Conservation (phyloP, 1,284 basidiomycete genomes). For the Gomphus sp. region DNA sequence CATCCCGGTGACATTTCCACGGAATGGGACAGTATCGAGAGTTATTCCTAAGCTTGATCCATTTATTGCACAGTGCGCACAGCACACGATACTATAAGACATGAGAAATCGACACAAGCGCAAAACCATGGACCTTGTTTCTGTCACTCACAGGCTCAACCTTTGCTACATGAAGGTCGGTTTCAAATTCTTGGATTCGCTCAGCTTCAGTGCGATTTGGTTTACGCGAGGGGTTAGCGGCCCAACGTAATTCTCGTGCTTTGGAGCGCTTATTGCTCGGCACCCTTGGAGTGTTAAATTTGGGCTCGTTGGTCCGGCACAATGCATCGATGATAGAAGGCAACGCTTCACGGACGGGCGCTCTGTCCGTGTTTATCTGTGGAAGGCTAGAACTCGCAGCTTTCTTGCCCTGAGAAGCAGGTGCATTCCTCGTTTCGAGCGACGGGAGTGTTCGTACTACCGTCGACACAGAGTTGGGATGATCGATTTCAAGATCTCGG, state of each 20-base stretch:
- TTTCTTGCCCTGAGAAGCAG: not conserved
- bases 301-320: not conserved
- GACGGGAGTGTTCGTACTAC: not conserved
- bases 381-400: not conserved
- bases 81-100: conserved; percentile 43
- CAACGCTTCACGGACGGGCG: no score
- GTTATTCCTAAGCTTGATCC: conserved; percentile 72
- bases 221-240: not conserved
- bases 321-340: not conserved
- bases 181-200: conserved; percentile 61
- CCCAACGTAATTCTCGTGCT: not conserved
- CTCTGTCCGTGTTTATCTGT: not conserved
- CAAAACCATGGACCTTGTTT: not conserved
- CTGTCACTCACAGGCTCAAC: conserved; percentile 44
- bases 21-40: conserved; percentile 77
- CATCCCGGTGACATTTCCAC: conserved; percentile 58
- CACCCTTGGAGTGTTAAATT: not conserved
- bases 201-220: conserved; percentile 62
- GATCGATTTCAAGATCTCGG: not conserved
- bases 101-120: not conserved
- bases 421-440: not conserved
- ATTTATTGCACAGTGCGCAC: conserved; percentile 70
- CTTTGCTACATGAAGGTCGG: conserved; percentile 65
- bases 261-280: not conserved
- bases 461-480: not conserved